Percentiles rank a stretch among this genome's conserved stretches.
These are phyloP conservation scores for Mycena maculata DNA, from an alignment of 768 basidiomycete genomes.

Conservation along the genomic window DNA sequence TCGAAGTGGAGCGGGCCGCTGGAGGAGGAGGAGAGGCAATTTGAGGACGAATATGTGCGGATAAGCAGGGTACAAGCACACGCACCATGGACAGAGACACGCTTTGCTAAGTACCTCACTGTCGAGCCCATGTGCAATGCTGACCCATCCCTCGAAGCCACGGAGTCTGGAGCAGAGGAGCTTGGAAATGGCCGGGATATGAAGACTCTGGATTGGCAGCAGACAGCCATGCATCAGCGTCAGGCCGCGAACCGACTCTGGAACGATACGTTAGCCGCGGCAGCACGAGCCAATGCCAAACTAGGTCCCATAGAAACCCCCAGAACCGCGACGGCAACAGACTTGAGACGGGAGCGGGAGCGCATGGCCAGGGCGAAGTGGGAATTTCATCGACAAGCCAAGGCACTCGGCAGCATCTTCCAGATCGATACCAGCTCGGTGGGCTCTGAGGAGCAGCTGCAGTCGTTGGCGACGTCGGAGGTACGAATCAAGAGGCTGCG, in stretches of 20 bases:
- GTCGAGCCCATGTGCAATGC: neutral
- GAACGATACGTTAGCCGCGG: slow-evolving; percentile 3
- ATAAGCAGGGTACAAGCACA: neutral
- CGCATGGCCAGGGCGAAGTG: neutral
- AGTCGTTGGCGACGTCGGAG: slow-evolving; percentile 9
- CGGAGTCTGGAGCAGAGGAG: neutral
- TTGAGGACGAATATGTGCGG: slow-evolving; percentile 15
- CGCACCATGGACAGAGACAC: slow-evolving; percentile 15
- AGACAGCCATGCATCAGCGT: neutral
- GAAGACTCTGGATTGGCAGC: neutral
- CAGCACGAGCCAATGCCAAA: neutral
- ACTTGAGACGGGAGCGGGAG: neutral
- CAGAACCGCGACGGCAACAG: neutral
- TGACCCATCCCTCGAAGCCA: neutral
- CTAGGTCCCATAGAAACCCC: neutral
- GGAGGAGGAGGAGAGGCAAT: slow-evolving; percentile 11
- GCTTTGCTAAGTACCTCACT: slow-evolving; percentile 23
- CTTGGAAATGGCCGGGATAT: neutral
- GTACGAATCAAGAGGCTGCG: slow-evolving; percentile 5
- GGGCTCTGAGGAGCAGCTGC: neutral
- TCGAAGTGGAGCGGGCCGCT: neutral
- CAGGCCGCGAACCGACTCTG: neutral
- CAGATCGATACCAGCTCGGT: neutral
- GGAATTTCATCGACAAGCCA: neutral
- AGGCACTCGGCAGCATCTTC: neutral